phyloP scores from a whole-genome alignment of 2,329 filamentous ascomycete genomes.

The Elsinoe necatrix region DNA sequence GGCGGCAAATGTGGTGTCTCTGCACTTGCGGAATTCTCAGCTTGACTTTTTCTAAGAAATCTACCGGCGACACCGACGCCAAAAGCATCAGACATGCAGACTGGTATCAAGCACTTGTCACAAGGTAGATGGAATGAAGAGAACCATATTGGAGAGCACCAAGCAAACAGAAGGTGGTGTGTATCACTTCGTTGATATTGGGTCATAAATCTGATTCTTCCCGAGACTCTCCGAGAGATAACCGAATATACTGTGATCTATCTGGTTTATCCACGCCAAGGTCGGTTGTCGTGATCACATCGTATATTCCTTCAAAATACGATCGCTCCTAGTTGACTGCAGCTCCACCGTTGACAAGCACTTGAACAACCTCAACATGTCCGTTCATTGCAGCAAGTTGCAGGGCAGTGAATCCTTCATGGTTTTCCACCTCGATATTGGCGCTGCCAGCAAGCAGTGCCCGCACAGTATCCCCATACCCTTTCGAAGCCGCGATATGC shows the following conservation, averaged over 20 bases:
- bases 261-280: background rate
- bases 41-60: no score
- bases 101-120: no score
- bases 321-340: background rate
- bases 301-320: background rate
- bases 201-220: background rate
- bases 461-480: background rate
- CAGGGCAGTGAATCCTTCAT: background rate
- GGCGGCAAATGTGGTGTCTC: no score
- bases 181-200: no score
- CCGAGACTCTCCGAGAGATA: background rate
- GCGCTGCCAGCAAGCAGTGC: background rate
- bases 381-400: constrained; percentile 1
- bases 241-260: constrained; percentile 10
- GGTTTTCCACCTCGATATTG: background rate
- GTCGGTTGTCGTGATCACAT: background rate
- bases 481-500: background rate
- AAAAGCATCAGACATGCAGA: no score
- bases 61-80: no score
- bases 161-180: no score
- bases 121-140: no score
- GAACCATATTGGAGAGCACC: no score
- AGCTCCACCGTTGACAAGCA: background rate
- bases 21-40: no score
- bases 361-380: background rate